Conservation (phyloP, 805 yeast species). For the Wickerhamiella occidentalis region DNA sequence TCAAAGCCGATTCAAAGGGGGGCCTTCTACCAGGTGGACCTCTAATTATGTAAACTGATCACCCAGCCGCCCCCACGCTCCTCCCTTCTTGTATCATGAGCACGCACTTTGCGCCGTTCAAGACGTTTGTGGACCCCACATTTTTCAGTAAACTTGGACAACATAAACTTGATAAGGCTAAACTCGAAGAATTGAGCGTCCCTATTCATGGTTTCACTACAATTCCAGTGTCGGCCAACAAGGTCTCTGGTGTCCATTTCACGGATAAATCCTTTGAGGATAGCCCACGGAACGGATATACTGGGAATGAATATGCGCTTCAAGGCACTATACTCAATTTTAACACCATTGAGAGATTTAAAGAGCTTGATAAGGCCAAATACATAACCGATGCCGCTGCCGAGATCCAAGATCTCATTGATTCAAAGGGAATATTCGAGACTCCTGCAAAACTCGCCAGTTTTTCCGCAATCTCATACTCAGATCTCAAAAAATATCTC, state of each 20-base stretch:
- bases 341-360: constrained; percentile 82
- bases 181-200: constrained; percentile 42
- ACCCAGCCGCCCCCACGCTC: background rate
- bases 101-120: constrained; percentile 38
- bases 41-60: background rate
- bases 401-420: constrained; percentile 25
- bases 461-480: constrained; percentile 52
- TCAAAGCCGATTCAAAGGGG: background rate
- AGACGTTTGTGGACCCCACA: constrained; percentile 72
- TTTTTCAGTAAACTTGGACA: constrained; percentile 69
- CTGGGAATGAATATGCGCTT: constrained; percentile 9
- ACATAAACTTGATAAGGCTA: constrained; percentile 59
- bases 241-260: constrained; percentile 28
- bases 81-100: constrained; percentile 1
- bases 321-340: constrained; percentile 44
- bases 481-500: constrained; percentile 80
- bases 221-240: constrained; percentile 24
- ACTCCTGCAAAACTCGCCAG: constrained; percentile 34
- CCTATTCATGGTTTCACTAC: constrained; percentile 32
- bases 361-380: constrained; percentile 47
- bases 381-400: constrained; percentile 38
- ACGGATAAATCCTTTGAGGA: constrained; percentile 22
- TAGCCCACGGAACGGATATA: background rate
- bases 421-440: constrained; percentile 27
- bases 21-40: background rate